Conservation (phyloP, 2,329 filamentous ascomycete genomes). For the Sclerotinia nivalis region DNA sequence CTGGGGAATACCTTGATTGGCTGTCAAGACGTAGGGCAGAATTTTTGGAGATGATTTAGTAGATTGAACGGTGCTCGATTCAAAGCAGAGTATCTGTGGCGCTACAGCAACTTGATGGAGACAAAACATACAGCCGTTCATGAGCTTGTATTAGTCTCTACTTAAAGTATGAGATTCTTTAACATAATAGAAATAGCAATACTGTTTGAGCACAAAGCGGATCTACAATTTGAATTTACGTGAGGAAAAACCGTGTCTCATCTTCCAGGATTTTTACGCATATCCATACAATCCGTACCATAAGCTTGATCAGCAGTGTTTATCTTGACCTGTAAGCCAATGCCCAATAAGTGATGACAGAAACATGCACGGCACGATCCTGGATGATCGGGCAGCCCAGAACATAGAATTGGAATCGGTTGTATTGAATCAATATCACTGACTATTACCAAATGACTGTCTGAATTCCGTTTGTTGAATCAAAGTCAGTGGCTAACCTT, state of each 20-base stretch:
- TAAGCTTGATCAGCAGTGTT: not conserved
- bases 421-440: not conserved
- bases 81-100: too few relatives aligned
- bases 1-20: not conserved
- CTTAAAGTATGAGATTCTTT: too few relatives aligned
- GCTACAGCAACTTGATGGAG: not conserved
- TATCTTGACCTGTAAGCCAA: too few relatives aligned
- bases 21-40: fast-evolving
- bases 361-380: too few relatives aligned
- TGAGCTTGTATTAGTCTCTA: not conserved
- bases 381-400: not conserved
- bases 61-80: not conserved
- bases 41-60: too few relatives aligned
- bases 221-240: not conserved
- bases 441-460: not conserved
- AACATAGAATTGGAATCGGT: not conserved
- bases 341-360: not conserved
- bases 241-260: not conserved
- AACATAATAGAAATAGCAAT: not conserved
- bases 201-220: not conserved
- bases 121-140: not conserved
- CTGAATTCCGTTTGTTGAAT: not conserved
- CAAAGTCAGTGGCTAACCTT: not conserved
- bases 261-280: not conserved
- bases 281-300: not conserved